Conservation (phyloP, 768 basidiomycete genomes). For the Leucosporidium scottii region DNA sequence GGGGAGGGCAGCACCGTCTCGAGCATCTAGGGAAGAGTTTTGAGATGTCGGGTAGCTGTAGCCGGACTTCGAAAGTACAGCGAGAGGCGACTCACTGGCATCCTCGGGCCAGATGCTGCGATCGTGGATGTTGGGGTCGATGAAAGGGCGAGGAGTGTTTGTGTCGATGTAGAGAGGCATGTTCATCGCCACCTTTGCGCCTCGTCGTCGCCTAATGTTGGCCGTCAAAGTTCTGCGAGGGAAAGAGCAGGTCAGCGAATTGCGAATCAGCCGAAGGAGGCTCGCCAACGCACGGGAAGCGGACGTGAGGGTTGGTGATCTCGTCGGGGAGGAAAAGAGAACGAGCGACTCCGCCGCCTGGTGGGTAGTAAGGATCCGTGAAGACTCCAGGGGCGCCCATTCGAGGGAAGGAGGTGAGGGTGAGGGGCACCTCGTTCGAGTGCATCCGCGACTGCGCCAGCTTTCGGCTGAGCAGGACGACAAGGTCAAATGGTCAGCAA, state of each 20-base stretch:
- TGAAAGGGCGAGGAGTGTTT: conserved; percentile 77
- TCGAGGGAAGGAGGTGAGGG: conserved; percentile 90
- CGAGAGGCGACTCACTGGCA: conserved; percentile 51
- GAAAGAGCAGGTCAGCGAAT: neutral
- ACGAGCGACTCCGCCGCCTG: conserved; percentile 77
- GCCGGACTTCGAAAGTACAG: neutral
- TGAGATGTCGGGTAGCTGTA: conserved; percentile 22
- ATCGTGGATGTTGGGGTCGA: conserved; percentile 85
- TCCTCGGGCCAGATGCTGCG: conserved; percentile 78
- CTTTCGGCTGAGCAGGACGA: conserved; percentile 55
- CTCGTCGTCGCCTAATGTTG: conserved; percentile 82
- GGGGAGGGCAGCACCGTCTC: conserved; percentile 73
- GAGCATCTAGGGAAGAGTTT: conserved; percentile 57
- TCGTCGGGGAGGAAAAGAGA: conserved; percentile 91
- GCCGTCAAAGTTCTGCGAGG: conserved; percentile 79
- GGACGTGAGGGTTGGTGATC: conserved; percentile 92
- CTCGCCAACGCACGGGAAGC: conserved; percentile 75
- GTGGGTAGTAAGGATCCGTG: conserved; percentile 79
- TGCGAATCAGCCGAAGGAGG: conserved; percentile 11
- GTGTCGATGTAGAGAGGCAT: conserved; percentile 85
- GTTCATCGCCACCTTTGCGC: conserved; percentile 91
- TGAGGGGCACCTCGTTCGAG: conserved; percentile 78
- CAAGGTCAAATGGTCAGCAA: neutral
- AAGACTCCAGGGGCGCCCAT: conserved; percentile 83
- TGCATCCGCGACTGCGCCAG: conserved; percentile 77